Base-by-base conservation (phyloP, 129 eudicot species). In the Helianthus tuberosus region DNA sequence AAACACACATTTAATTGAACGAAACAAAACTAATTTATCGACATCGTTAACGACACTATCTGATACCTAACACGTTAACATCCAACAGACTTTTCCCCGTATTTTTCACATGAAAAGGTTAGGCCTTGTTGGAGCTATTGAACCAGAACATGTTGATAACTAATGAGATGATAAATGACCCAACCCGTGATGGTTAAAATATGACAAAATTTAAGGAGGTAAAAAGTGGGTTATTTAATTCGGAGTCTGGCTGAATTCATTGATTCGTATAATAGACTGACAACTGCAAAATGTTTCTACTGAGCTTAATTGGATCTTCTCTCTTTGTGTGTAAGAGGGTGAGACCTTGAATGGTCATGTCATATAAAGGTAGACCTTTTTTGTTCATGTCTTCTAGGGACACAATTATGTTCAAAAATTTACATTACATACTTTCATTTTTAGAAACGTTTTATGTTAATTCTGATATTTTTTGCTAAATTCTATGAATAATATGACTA, bases 301-400 rank as follows among this genome's bases (percentile, higher is more conserved):
- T 64, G 77, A 64, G 59, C 62, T 78, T 61, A 32, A 32, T 61
- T 78, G 82, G 82, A 78, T 78, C 82, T 78, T 78, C 82, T 78
- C 61, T 77, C 76, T 71, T 32, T 16, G 27, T 71, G 72, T 75
- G 74, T 75, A 66, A 75, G 80, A 75, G 58, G 66, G 79, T 35
- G 69, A 75, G 63, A 75, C 64, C 54, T 46, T 68, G 80, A 78
- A 78, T 78, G 77, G 82, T 78, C 82, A 78, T 78, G 82, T 78
- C 82, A 78, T 71, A 44, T 78, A 78, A 70, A 71, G 82, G 66
- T 71, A 78, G 41, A 51, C 27, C 82, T 71, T 51, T 77, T 78
- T 71, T 62, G 82, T 71, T 71, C 71, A 63, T 78, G 82, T 78
- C 77, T 63, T 71, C 60, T 71, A 71, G 59, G 71, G 65, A 71